Conservation (phyloP, 2,329 filamentous ascomycete species). For the Biscogniauxia mediterranea region DNA sequence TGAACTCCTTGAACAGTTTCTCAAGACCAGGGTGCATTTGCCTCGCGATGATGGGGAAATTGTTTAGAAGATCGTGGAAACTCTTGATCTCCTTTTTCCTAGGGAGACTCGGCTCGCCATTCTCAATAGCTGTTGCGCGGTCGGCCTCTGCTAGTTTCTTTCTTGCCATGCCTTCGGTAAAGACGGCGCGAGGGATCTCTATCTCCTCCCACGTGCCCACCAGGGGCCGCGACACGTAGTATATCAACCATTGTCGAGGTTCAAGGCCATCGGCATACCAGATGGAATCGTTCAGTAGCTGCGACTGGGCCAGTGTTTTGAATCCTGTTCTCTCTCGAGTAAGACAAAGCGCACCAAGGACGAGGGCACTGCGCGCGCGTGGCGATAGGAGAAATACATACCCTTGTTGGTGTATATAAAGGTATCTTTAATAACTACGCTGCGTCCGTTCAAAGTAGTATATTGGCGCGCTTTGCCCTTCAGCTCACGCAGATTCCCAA, state of each 20-base stretch:
- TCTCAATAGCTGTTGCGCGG: slow-evolving; percentile 36
- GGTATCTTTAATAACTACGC: slow-evolving; percentile 90
- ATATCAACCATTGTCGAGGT: slow-evolving; percentile 90
- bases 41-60: slow-evolving; percentile 91
- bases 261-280: slow-evolving; percentile 91
- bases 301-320: slow-evolving; percentile 85
- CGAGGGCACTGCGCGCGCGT: slow-evolving; percentile 2
- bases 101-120: slow-evolving; percentile 48
- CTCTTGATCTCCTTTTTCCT: slow-evolving; percentile 88
- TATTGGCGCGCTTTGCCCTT: slow-evolving; percentile 94
- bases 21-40: slow-evolving; percentile 95
- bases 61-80: slow-evolving; percentile 84
- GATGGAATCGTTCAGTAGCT: slow-evolving; percentile 76
- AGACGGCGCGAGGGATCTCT: slow-evolving; percentile 65
- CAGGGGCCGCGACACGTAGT: slow-evolving; percentile 89
- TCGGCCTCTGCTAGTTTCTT: slow-evolving; percentile 38
- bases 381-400: slow-evolving; percentile 36
- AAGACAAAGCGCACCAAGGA: slow-evolving; percentile 23
- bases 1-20: slow-evolving; percentile 85
- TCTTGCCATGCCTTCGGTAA: slow-evolving; percentile 46
- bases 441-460: slow-evolving; percentile 87
- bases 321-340: slow-evolving; percentile 60
- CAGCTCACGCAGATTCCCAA: slow-evolving; percentile 73
- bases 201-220: slow-evolving; percentile 79
- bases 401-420: slow-evolving; percentile 96